A percentile compares a stretch with the other conserved stretches of the same genome.
phyloP scores from a whole-genome alignment of 1,284 basidiomycete genomes.

The Peniophora sp. region DNA sequence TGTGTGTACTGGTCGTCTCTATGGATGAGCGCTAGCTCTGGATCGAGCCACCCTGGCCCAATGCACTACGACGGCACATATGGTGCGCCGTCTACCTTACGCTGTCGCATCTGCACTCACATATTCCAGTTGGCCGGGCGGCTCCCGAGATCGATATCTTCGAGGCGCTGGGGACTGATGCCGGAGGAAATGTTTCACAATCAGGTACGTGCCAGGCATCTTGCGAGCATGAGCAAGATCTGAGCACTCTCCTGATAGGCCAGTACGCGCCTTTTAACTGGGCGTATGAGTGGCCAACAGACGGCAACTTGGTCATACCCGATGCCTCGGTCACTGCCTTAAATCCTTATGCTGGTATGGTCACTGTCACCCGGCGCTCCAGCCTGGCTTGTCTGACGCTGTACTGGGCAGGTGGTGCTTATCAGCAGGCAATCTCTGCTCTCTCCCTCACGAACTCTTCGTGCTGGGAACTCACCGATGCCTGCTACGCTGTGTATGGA shows the following conservation, averaged over 20 bases:
- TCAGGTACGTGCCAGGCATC: conserved; percentile 21
- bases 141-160: conserved; percentile 48
- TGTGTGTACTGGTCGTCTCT: not conserved
- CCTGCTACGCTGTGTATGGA: conserved; percentile 49
- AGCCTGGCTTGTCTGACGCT: no score
- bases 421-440: conserved; percentile 39
- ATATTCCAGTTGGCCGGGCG: conserved; percentile 47
- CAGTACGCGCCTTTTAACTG: conserved; percentile 47
- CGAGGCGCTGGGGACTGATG: conserved; percentile 20
- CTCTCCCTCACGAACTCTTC: conserved; percentile 6
- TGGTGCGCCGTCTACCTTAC: conserved; percentile 15
- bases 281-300: conserved; percentile 26
- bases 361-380: no score
- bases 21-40: conserved; percentile 33
- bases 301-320: conserved; percentile 34
- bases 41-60: conserved; percentile 51
- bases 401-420: conserved; percentile 30
- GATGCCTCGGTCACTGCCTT: conserved; percentile 33
- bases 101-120: conserved; percentile 42
- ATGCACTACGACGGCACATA: conserved; percentile 40
- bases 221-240: conserved; percentile 48
- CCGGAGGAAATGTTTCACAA: conserved; percentile 33
- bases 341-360: conserved; percentile 41
- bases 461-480: conserved; percentile 20
- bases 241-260: conserved; percentile 51